phyloP scores from a whole-genome alignment of 2,329 filamentous ascomycete species.

The Ophiostoma australiae region DNA sequence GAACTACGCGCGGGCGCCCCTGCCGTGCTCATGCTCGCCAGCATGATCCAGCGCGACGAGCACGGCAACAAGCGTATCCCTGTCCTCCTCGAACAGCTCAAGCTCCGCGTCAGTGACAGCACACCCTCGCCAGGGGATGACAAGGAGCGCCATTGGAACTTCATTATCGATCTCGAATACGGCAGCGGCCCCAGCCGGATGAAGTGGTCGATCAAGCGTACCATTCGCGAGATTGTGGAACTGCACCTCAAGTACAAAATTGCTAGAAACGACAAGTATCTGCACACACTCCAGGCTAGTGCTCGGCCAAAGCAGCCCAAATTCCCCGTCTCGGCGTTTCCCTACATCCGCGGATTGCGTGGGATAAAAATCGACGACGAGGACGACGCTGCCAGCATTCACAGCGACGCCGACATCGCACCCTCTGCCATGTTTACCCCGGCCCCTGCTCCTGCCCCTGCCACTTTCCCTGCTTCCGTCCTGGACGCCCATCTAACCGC shows the following conservation, averaged over 20 bases:
- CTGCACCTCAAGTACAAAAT: conserved; percentile 91
- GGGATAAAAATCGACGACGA: conserved; percentile 75
- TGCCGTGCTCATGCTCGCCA: conserved; percentile 88
- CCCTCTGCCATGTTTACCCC: neutral
- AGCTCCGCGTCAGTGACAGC: conserved; percentile 80
- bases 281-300: conserved; percentile 62
- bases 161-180: conserved; percentile 91
- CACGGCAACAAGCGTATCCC: conserved; percentile 93
- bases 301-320: conserved; percentile 74
- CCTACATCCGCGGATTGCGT: conserved; percentile 77
- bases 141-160: conserved; percentile 70
- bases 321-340: conserved; percentile 84
- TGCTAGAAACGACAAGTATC: conserved; percentile 73
- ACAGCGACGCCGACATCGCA: conserved; percentile 35
- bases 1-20: conserved; percentile 89
- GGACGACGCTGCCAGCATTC: conserved; percentile 46
- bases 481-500: conserved; percentile 36
- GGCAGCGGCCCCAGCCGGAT: conserved; percentile 92
- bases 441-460: neutral
- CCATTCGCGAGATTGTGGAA: conserved; percentile 84
- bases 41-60: conserved; percentile 96
- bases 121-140: conserved; percentile 59
- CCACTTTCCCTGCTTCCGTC: neutral
- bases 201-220: conserved; percentile 90
- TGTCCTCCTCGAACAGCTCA: conserved; percentile 89